Evolutionary conservation across 2,329 filamentous ascomycete genomes (phyloP).

Genomic region (Colletotrichum sp.): DNA sequence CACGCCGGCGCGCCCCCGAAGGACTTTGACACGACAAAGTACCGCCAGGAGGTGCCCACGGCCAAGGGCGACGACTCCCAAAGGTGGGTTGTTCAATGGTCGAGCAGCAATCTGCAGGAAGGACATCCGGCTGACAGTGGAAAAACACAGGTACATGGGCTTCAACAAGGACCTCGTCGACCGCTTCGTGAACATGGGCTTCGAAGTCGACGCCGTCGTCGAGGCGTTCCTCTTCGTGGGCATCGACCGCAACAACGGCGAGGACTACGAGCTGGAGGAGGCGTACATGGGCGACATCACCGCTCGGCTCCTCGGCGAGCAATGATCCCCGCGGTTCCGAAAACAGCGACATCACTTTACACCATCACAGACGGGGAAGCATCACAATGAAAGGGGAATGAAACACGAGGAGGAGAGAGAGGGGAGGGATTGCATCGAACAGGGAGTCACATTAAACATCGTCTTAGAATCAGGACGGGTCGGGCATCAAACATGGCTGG

Average conservation of each 20-base stretch:
- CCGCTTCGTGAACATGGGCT: constrained; percentile 89
- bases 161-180: constrained; percentile 86
- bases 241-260: constrained; percentile 77
- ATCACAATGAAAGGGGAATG: neutral
- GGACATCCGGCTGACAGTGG: neutral
- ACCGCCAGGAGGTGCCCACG: constrained; percentile 54
- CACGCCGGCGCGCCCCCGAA: constrained; percentile 75
- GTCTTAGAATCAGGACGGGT: neutral
- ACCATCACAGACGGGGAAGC: neutral
- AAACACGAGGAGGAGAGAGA: neutral
- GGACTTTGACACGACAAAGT: constrained; percentile 39
- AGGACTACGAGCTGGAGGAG: constrained; percentile 87
- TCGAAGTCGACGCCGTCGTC: constrained; percentile 85
- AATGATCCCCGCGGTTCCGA: constrained; percentile 36
- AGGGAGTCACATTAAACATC: constrained; percentile 1
- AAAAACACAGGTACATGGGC: constrained; percentile 71
- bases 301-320: constrained; percentile 81
- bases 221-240: constrained; percentile 81
- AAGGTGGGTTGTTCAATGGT: constrained; percentile 26
- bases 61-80: constrained; percentile 61
- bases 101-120: no score
- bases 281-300: constrained; percentile 91
- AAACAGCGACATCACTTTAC: neutral
- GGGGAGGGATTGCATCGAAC: neutral
- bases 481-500: neutral